A percentile compares a stretch with the other conserved stretches of the same genome.
phyloP scores from a whole-genome alignment of 73 alveolate species.

The Symbiodinium natans region DNA sequence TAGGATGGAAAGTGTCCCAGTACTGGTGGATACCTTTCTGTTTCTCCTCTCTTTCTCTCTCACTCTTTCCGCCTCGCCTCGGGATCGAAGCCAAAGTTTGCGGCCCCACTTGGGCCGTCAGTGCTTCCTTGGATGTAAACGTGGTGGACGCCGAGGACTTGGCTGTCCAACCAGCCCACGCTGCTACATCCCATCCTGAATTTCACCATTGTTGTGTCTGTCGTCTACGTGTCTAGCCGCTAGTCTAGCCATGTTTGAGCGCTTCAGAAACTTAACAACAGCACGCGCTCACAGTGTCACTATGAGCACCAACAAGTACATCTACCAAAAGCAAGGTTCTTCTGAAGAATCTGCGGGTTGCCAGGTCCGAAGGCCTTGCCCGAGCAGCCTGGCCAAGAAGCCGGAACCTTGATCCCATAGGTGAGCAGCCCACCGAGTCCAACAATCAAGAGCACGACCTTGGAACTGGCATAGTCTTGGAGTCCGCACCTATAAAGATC shows the following conservation, averaged over 20 bases:
- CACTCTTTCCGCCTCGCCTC: background rate
- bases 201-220: too few species aligned
- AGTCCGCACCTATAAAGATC: too few species aligned
- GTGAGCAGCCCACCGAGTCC: background rate
- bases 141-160: slow-evolving; percentile 40
- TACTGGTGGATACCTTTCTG: background rate
- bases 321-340: background rate
- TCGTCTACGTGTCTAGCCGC: too few species aligned
- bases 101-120: background rate
- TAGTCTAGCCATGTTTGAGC: too few species aligned
- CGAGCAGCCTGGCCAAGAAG: background rate
- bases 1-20: background rate
- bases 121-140: slow-evolving; percentile 35
- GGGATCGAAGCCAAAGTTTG: slow-evolving; percentile 6
- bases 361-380: background rate
- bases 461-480: background rate
- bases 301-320: too few species aligned
- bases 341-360: background rate
- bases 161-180: slow-evolving; percentile 77
- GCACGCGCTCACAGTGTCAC: too few species aligned
- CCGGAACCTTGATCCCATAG: background rate
- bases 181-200: slow-evolving; percentile 79
- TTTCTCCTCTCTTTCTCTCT: too few species aligned
- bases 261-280: too few species aligned
- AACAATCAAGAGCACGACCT: background rate